Base-by-base conservation (phyloP, 371 early-diverging fungal species). In the Lichtheimia hyalospora region DNA sequence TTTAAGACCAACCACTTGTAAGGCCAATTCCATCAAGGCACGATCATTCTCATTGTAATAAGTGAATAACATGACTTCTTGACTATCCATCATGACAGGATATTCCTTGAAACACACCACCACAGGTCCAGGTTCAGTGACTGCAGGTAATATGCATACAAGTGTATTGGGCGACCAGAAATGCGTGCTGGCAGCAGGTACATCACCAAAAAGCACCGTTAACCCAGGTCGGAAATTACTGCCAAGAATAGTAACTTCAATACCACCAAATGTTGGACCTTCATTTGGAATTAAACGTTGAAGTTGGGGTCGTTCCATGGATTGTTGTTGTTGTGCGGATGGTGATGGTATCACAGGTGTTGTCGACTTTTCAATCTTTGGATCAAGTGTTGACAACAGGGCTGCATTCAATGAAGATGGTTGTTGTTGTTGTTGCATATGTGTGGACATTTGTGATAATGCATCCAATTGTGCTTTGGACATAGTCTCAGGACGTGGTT, bases 1-100 rank as follows among this genome's bases (percentile, higher is more conserved):
- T 63, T 90, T 83, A 66, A 95, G 68, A 13, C 94, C 94, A 0
- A 94, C 86, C 1, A 93, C 92, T 57, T 93, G 94, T 40, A 96
- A 75, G 2, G 93, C 92, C 44, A 96, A 77, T 66, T 93, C 94
- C 85, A 93, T 88, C 60, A 96, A 64, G 25, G 92, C 92, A 52
- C 90, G 84, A 62, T 96, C 96, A 12, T 91, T 84, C 59, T 96
- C 87, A 28, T 82, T 81, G 20, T 74, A 76, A 55, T 87, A 87
- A 0, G 84, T 85, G 24, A 87, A 87, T 16, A 87, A 64, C 68
- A 77, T 75, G 39, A 85, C 68, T 56, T 83, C 82, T n/a, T 74
- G 71, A 40, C 70, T 71, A 16, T 76, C 79, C 13, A 59, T 69
- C 25, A 70, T 74, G 49, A 58, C 67, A 15, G 66, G 77, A 16